Base-by-base conservation (phyloP, 1,139 yeast species). In the Yamadazyma diospyri region DNA sequence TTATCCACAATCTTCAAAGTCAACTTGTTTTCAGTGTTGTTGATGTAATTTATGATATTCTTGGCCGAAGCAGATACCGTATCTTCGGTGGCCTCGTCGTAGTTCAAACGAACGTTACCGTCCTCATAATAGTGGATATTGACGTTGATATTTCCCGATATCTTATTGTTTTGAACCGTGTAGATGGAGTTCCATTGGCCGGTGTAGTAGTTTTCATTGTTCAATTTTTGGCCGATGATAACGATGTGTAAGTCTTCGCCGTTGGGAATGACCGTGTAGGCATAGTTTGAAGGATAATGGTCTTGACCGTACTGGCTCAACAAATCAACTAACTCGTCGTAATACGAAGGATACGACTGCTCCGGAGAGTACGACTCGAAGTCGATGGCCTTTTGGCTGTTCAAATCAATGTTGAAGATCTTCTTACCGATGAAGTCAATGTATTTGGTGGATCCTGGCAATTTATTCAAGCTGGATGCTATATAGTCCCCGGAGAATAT, bases 101-200 rank as follows among this genome's bases (percentile, higher is more conserved):
- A 75, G 43, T 76, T 78, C 47, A 92, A 72, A 32, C 94, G 70
- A 14, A 92, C 97, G 50, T 92, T 92, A 19, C 98, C 98, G 47
- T 92, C 97, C 60, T 92, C 98, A 54, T 76, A 92, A 59, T 89
- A 92, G 57, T 92, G 98, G 28, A 89, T 83, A 44, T 85, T 92
- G 25, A 88, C 72, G 24, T 60, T 59, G 21, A 87, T 67, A 10
- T 55, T 51, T 5, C 95, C 96, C 2, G 48, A 46, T 10, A 83
- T 46, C 6, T 53, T 36, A 0, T 61, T 57, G 3, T 59, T 55
- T 39, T 68, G 57, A 30, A 74, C 61, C 4, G 60, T 51, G 55
- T 86, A 92, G 45, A 69, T 65, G 0, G 95, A 78, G 35, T 71
- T 73, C 97, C 97, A 89, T 55, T 79, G 77, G 6, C 97, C 97